A percentile compares a stretch with the other conserved stretches of the same genome.
Evolutionary conservation across 2,329 filamentous ascomycete genomes (phyloP).

Genomic region (Escovopsis weberi): DNA sequence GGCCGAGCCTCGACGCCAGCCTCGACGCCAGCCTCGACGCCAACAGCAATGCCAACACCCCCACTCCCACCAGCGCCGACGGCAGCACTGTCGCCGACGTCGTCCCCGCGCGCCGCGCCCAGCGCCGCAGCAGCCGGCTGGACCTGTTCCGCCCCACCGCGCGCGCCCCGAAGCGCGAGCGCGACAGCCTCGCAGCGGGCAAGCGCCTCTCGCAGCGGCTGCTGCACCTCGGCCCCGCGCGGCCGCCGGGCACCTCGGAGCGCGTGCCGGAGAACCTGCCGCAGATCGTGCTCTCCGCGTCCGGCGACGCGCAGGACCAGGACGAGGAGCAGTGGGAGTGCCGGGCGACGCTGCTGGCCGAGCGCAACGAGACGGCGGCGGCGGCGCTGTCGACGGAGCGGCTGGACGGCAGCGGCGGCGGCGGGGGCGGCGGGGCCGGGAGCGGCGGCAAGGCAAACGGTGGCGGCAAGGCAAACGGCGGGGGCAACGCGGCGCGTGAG

Average conservation of each 20-base stretch:
- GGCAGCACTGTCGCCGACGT: no score
- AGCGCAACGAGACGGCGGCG: constrained; percentile 37
- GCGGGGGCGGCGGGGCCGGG: neutral
- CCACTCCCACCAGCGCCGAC: no score
- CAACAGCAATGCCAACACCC: no score
- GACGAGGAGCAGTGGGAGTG: constrained; percentile 78
- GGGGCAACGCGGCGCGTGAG: constrained; percentile 10
- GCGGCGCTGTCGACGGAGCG: no score
- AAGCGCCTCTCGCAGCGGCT: constrained; percentile 55
- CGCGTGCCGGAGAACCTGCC: constrained; percentile 72
- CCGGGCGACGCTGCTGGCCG: constrained; percentile 76
- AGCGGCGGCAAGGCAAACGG: no score
- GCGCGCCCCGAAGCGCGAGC: no score
- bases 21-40: no score
- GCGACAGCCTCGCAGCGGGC: constrained; percentile 3
- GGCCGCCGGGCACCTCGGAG: constrained; percentile 40
- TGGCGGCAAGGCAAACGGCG: constrained; percentile 5
- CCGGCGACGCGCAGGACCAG: constrained; percentile 26
- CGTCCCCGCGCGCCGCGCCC: neutral
- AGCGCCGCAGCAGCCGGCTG: constrained; percentile 22
- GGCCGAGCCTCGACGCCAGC: no score
- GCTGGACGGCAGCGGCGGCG: constrained; percentile 6
- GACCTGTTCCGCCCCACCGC: constrained; percentile 27
- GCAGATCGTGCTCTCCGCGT: constrained; percentile 39
- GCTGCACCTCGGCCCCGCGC: constrained; percentile 46